Percentiles rank a stretch among this genome's conserved stretches.
These are phyloP conservation scores for Populus hybrid DNA, from an alignment of 441 rosid genomes.

Conservation along the genomic window DNA sequence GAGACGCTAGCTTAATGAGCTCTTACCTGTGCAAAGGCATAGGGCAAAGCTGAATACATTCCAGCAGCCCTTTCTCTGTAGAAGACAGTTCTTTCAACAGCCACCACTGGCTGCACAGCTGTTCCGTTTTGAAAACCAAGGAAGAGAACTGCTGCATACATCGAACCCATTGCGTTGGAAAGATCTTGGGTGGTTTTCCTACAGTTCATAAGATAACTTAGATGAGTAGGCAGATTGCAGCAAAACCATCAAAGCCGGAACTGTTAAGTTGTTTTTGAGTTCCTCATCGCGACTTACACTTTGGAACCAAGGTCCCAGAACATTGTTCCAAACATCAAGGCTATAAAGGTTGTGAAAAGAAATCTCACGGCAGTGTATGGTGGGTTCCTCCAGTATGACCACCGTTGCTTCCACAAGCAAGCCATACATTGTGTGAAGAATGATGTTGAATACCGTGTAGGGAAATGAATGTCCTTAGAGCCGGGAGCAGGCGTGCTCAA, in stretches of 20 bases:
- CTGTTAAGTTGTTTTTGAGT: neutral
- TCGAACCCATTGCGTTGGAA: slow-evolving; percentile 59
- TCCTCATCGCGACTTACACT: slow-evolving; percentile 34
- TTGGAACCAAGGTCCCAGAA: slow-evolving; percentile 77
- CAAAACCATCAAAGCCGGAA: neutral
- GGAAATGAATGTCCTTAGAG: slow-evolving; percentile 58
- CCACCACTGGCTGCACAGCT: slow-evolving; percentile 59
- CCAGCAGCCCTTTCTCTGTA: slow-evolving; percentile 78
- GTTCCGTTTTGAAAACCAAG: slow-evolving; percentile 57
- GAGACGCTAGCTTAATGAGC: no score
- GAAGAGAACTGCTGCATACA: slow-evolving; percentile 64
- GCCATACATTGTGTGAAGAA: slow-evolving; percentile 58
- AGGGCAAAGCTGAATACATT: slow-evolving; percentile 71
- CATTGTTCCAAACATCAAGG: slow-evolving; percentile 69
- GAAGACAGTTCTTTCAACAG: slow-evolving; percentile 60
- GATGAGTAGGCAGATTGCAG: neutral
- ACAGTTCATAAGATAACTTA: neutral
- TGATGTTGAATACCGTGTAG: slow-evolving; percentile 55
- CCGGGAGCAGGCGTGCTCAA: slow-evolving; percentile 54
- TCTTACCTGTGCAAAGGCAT: slow-evolving; percentile 49
- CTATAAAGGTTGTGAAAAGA: slow-evolving; percentile 57
- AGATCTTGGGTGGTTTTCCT: slow-evolving; percentile 43
- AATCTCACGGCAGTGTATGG: slow-evolving; percentile 72
- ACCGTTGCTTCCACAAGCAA: slow-evolving; percentile 78
- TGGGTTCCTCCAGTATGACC: slow-evolving; percentile 92